A percentile compares a stretch with the other conserved stretches of the same genome.
These are phyloP conservation scores for Rhododendron ovatum DNA, from an alignment of 148 eudicot species.

Conservation along the genomic window DNA sequence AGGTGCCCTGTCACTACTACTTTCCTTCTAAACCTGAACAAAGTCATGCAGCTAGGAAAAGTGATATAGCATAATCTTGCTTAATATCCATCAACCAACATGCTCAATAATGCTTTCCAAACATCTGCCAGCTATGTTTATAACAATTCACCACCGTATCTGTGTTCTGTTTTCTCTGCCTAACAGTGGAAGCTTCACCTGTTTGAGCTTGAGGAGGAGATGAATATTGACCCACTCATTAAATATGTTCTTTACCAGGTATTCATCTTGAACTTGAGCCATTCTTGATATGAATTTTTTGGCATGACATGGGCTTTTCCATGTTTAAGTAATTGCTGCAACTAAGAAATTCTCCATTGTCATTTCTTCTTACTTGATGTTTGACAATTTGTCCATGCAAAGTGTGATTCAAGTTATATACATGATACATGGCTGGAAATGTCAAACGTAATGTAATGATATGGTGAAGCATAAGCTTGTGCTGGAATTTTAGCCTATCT, in stretches of 20 bases:
- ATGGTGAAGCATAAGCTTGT: neutral
- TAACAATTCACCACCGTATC: neutral
- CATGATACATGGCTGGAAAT: neutral
- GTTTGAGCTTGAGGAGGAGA: constrained; percentile 89
- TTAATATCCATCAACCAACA: neutral
- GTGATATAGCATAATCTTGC: neutral
- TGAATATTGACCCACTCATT: constrained; percentile 63
- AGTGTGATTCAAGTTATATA: neutral
- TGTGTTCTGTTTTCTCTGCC: constrained; percentile 9
- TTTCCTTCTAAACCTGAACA: neutral
- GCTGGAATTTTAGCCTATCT: neutral
- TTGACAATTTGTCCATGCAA: neutral
- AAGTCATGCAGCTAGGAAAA: neutral
- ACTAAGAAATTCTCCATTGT: neutral
- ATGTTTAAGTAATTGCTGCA: neutral
- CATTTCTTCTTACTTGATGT: neutral
- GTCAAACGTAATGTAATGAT: neutral
- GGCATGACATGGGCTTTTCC: neutral
- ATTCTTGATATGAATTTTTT: neutral
- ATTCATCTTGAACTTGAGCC: neutral
- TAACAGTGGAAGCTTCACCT: constrained; percentile 92
- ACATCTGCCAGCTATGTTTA: neutral
- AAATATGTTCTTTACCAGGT: constrained; percentile 92
- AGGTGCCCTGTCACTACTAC: constrained; percentile 3
- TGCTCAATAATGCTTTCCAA: neutral